Evolutionary conservation across 2,329 filamentous ascomycete species (phyloP), one percentile per base, ranked within the genome.

Genomic region (Neofusicoccum parvum): DNA sequence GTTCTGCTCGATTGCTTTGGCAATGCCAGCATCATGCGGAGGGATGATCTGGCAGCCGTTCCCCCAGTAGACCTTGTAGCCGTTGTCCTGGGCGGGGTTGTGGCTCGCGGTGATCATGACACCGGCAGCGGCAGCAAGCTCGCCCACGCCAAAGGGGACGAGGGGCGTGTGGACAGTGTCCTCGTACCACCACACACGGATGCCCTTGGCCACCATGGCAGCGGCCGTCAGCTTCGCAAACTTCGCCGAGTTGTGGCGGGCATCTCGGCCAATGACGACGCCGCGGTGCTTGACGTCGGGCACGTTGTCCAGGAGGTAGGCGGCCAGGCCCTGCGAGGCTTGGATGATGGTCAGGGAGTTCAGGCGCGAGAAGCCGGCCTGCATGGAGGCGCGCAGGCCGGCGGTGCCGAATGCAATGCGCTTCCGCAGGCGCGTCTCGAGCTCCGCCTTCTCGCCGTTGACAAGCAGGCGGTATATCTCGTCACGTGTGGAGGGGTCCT

Each of bases 31-130:
- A 69, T 89, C 87, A 67, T 86, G 83, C 3, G 87, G 87, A 10
- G 86, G 82, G 62, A 89, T 88, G 68, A 90, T 89, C 72, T 90
- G 87, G 70, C 86, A 87, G 2, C 87, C 87, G 71, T 88, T 89
- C 15, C 79, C 80, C 79, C 85, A 88, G 76, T 89, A 90, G 9
- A 90, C 87, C 76, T 90, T 90, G 76, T 89, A 89, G 20, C 87
- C 87, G 71, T 89, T 89, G 72, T 89, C 87, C 69, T 84, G 79
- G 51, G 86, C 83, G 14, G 87, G 87, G 69, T 90, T 89, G 74
- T 88, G 87, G 70, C 86, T 88, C 37, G 87, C 87, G 14, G 87
- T 90, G 43, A 90, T 82, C 87, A 90, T 89, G 36, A 90, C 79
- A 20, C 87, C 87, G 49, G 85, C 87, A 3, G 80, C 82, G 37